phyloP scores from a whole-genome alignment of 108 stramenopile species.

The Stephanodiscus minutulus region DNA sequence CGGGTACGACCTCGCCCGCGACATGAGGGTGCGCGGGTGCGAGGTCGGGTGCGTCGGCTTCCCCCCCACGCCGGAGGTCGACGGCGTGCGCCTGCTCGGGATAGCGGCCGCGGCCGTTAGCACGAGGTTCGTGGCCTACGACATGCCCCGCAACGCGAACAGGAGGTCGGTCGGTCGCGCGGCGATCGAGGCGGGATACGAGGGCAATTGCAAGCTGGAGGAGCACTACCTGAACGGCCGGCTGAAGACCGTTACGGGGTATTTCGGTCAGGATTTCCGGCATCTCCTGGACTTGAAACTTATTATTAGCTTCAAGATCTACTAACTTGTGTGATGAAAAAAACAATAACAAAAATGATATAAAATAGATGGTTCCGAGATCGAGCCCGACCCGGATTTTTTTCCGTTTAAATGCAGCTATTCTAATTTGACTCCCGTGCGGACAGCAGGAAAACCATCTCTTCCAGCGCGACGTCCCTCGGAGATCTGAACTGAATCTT shows the following conservation, averaged over 20 bases:
- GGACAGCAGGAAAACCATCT: too few relatives aligned
- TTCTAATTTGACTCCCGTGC: too few relatives aligned
- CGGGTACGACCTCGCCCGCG: conserved; percentile 79
- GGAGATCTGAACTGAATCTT: too few relatives aligned
- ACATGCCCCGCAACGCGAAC: conserved; percentile 81
- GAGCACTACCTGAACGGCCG: conserved; percentile 88
- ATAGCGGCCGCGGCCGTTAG: conserved; percentile 76
- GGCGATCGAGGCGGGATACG: conserved; percentile 82
- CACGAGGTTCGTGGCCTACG: conserved; percentile 70
- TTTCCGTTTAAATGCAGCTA: too few relatives aligned
- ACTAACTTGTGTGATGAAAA: too few relatives aligned
- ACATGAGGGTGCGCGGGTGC: conserved; percentile 79
- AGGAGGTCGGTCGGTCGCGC: conserved; percentile 66
- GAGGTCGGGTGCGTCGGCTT: conserved; percentile 44
- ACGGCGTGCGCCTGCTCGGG: conserved; percentile 69
- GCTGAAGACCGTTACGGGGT: conserved; percentile 89
- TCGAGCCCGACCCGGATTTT: too few relatives aligned
- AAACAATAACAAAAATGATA: too few relatives aligned
- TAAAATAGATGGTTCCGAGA: too few relatives aligned
- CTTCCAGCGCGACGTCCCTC: too few relatives aligned
- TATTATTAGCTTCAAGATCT: too few relatives aligned
- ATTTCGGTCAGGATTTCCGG: conserved; percentile 66
- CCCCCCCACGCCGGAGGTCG: conserved; percentile 49
- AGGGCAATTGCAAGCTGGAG: conserved; percentile 80
- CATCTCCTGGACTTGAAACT: conserved; percentile 43